Evolutionary conservation across 2,329 filamentous ascomycete genomes (phyloP), one percentile per base, ranked within the genome.

Genomic region (Talaromyces funiculosus): DNA sequence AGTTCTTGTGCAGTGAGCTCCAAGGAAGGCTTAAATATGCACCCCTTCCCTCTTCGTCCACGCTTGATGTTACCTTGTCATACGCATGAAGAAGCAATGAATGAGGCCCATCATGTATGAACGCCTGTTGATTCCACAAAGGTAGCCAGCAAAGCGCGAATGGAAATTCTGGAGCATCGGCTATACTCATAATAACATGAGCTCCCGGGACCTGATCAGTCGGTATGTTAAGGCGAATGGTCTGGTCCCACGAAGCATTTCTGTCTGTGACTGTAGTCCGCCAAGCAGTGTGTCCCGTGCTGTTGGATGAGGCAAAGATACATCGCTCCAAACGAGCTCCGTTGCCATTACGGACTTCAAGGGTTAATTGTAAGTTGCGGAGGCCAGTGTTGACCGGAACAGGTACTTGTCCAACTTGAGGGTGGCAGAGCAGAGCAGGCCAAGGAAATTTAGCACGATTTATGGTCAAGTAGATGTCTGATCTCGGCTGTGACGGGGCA

Each of bases 141-240:
- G 94, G 94, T 79, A 99, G 87, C 82, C 95, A 92, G 14, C 90
- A 90, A 45, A 97, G 82, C 2, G 94, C 93, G 72, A 97, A 97
- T 0, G 94, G 92, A 49, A 90, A 88, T 59, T 89, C 88, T 0
- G 93, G 92, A 55, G 90, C 85, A 75, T 97, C 92, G 8, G 92
- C 88, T 59, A 99, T 78, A 66, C 90, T 92, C 84, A 99, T 89
- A 35, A 96, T 90, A 26, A 97, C 79, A 77, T 99, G 94, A 10
- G 90, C 87, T 22, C 86, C 85, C 2, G 87, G 83, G 0, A 99
- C 93, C 65, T 97, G 89, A 55, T 89, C 83, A 0, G 90, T 86
- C 0, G 88, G 82, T 42, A 99, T 83, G 2, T 87, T 87, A 31
- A 99, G 82, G 43, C 90, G 87, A 58, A 99, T 82, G 0, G 90